Evolutionary conservation across 768 basidiomycete genomes (phyloP).

Genomic region (Rhodotorula toruloides): DNA sequence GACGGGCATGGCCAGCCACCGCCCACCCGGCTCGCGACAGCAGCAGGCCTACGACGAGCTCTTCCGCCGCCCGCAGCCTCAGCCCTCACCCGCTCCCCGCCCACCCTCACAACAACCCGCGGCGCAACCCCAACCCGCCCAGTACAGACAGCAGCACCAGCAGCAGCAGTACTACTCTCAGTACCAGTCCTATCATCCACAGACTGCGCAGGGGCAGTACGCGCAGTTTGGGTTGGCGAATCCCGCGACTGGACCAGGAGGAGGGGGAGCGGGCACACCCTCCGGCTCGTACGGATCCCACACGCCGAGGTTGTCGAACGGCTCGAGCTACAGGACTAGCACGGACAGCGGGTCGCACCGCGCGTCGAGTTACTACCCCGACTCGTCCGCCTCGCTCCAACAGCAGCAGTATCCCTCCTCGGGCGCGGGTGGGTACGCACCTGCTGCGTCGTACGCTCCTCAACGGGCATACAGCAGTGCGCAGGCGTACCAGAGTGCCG

Average conservation of each 20-base stretch:
- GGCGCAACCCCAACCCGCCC: not conserved
- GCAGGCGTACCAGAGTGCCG: constrained; percentile 4
- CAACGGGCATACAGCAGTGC: not conserved
- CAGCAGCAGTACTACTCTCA: constrained; percentile 2
- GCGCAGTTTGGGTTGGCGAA: constrained; percentile 17
- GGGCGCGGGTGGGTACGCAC: not conserved
- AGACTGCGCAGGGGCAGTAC: constrained; percentile 5
- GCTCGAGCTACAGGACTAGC: too few relatives aligned
- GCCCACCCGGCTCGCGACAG: constrained; percentile 1
- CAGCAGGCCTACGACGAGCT: constrained; percentile 31
- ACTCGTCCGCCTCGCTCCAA: not conserved
- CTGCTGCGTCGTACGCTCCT: constrained; percentile 2
- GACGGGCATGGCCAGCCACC: not conserved
- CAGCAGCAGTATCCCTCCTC: not conserved
- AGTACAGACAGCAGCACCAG: not conserved
- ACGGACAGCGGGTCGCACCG: not conserved
- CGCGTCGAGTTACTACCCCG: not conserved
- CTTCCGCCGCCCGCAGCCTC: constrained; percentile 15
- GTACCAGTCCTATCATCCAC: constrained; percentile 8
- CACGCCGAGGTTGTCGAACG: too few relatives aligned
- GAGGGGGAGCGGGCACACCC: not conserved
- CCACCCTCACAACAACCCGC: not conserved
- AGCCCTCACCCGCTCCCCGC: not conserved
- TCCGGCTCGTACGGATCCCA: too few relatives aligned
- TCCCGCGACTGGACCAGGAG: not conserved